A percentile compares a stretch with the other conserved stretches of the same genome.
Evolutionary conservation across 2,329 filamentous ascomycete genomes (phyloP).

Genomic region (Gnomoniopsis smithogilvyi): DNA sequence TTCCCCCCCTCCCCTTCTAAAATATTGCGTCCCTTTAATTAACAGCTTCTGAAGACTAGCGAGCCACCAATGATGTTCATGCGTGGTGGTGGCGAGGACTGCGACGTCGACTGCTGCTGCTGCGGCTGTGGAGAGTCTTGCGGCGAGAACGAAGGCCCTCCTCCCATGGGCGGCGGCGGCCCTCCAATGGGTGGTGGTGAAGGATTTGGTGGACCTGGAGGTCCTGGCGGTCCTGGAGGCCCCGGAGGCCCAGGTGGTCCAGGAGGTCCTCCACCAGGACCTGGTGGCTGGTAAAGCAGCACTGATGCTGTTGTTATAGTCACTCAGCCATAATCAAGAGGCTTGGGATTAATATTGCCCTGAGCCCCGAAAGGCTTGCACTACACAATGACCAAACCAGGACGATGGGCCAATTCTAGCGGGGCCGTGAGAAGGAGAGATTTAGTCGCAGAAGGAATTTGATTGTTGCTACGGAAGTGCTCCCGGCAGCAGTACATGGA

Average conservation of each 20-base stretch:
- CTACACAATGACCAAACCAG: too few species aligned
- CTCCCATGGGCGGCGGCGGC: conserved; percentile 1
- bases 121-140: conserved; percentile 9
- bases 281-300: background rate
- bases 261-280: background rate
- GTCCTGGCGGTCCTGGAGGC: conserved; percentile 1
- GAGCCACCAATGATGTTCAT: conserved; percentile 14
- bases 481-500: background rate
- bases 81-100: conserved; percentile 15
- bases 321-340: background rate
- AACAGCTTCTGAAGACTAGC: background rate
- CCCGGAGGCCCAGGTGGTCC: conserved; percentile 1
- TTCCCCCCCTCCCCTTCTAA: background rate
- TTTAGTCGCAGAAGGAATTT: background rate
- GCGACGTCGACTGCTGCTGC: conserved; percentile 8
- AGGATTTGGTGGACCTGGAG: conserved; percentile 2
- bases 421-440: background rate
- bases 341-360: too few species aligned
- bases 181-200: background rate
- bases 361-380: too few species aligned
- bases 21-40: background rate
- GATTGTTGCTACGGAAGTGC: background rate
- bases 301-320: background rate
- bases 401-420: too few species aligned
- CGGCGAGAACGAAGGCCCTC: conserved; percentile 1